A percentile compares a stretch with the other conserved stretches of the same genome.
phyloP scores from a whole-genome alignment of 257 asterid species.

The Nicotiana otophora region DNA sequence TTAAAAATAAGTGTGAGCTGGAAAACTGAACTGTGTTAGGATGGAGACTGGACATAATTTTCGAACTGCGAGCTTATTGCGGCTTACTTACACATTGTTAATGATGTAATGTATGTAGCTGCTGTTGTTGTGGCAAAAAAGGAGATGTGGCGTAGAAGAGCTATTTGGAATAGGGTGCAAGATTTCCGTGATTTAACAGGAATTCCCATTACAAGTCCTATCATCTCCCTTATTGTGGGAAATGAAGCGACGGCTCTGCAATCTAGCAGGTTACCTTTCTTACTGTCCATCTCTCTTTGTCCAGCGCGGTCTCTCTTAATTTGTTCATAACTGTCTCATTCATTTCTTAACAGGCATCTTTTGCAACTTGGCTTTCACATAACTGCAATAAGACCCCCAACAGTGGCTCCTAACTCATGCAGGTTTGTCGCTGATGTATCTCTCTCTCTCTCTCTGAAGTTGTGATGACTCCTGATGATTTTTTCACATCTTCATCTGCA shows the following conservation, averaged over 20 bases:
- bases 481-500: not conserved
- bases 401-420: constrained; percentile 95
- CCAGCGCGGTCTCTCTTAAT: constrained; percentile 20
- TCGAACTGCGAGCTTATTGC: not conserved
- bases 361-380: constrained; percentile 71
- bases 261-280: constrained; percentile 69
- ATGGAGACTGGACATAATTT: not conserved
- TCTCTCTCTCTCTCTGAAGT: not conserved
- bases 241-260: constrained; percentile 79
- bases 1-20: not conserved
- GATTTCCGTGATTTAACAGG: constrained; percentile 54
- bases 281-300: not conserved
- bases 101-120: constrained; percentile 46
- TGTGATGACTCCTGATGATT: not conserved
- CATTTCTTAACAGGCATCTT: constrained; percentile 63
- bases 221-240: constrained; percentile 65
- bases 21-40: not conserved
- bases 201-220: constrained; percentile 40
- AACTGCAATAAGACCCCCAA: constrained; percentile 92
- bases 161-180: constrained; percentile 50
- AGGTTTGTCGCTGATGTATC: constrained; percentile 41
- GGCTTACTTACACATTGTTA: not conserved
- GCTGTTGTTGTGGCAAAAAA: constrained; percentile 61
- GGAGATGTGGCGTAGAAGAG: constrained; percentile 78
- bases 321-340: constrained; percentile 17